Conservation (phyloP, 345 rosid genomes). For the Odontarrhena argentea region DNA sequence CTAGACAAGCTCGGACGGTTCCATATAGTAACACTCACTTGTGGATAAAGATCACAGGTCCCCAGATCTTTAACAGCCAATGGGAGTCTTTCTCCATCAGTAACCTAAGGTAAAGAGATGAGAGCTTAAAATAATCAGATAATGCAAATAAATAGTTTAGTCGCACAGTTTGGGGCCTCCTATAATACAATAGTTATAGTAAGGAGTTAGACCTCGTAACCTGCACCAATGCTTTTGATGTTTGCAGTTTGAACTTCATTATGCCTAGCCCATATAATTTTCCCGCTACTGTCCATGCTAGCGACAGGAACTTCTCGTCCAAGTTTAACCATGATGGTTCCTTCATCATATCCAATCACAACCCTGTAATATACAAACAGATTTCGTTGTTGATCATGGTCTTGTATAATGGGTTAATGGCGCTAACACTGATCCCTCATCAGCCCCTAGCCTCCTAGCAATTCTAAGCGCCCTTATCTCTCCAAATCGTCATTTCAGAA, state of each 20-base stretch:
- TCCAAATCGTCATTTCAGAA: constrained; percentile 13
- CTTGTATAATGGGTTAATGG: constrained; percentile 12
- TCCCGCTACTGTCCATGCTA: constrained; percentile 98
- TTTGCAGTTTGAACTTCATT: constrained; percentile 99
- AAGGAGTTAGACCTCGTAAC: constrained; percentile 69
- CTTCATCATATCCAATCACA: constrained; percentile 99
- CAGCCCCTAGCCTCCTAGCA: background rate
- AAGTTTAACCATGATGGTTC: constrained; percentile 98
- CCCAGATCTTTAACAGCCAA: constrained; percentile 98
- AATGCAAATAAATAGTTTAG: background rate
- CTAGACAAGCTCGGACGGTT: background rate
- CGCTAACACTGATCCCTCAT: constrained; percentile 17
- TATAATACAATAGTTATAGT: constrained; percentile 20
- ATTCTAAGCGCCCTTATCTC: constrained; percentile 18
- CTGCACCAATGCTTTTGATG: constrained; percentile 95
- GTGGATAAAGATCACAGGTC: constrained; percentile 99
- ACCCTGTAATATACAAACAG: constrained; percentile 54
- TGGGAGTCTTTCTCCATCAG: constrained; percentile 98
- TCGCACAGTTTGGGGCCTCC: constrained; percentile 15
- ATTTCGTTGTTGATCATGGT: constrained; percentile 18
- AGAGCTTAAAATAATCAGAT: constrained; percentile 27
- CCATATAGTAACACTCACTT: constrained; percentile 59
- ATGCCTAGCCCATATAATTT: constrained; percentile 99
- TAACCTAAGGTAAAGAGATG: constrained; percentile 57
- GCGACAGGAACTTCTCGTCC: constrained; percentile 99